phyloP scores from a whole-genome alignment of 371 early-diverging fungal genomes.

The Mortierella sp. region DNA sequence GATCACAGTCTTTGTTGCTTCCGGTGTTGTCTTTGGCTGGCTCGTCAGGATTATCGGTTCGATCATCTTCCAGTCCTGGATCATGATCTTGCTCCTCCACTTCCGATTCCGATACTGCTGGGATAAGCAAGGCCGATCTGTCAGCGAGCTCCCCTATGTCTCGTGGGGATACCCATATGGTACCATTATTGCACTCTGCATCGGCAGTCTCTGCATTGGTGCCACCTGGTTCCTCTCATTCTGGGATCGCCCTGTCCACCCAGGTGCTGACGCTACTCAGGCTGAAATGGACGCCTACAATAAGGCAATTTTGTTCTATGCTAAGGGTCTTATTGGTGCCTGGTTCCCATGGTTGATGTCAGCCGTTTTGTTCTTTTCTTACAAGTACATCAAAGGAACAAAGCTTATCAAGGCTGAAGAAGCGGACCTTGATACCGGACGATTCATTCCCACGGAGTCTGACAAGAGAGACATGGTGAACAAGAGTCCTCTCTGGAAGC shows the following conservation, averaged over 20 bases:
- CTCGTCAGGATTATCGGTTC: conserved; percentile 76
- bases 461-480: not conserved
- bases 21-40: conserved; percentile 63
- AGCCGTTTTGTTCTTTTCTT: conserved; percentile 48
- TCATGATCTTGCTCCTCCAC: conserved; percentile 77
- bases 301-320: no score
- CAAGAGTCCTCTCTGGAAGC: conserved; percentile 1
- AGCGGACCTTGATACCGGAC: conserved; percentile 55
- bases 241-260: not conserved
- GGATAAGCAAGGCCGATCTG: conserved; percentile 69
- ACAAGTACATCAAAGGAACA: conserved; percentile 57
- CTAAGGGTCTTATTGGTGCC: not conserved
- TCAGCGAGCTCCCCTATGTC: conserved; percentile 75
- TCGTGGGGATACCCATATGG: conserved; percentile 79
- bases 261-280: conserved; percentile 22
- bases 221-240: conserved; percentile 53
- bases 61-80: conserved; percentile 84
- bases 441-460: not conserved
- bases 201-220: conserved; percentile 68
- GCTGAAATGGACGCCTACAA: not conserved
- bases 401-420: conserved; percentile 59
- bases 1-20: conserved; percentile 56
- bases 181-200: conserved; percentile 65
- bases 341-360: conserved; percentile 9
- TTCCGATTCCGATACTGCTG: conserved; percentile 85